These are phyloP conservation scores for Funneliformis geosporum DNA, from an alignment of 192 early-diverging fungal species.

Conservation along the genomic window DNA sequence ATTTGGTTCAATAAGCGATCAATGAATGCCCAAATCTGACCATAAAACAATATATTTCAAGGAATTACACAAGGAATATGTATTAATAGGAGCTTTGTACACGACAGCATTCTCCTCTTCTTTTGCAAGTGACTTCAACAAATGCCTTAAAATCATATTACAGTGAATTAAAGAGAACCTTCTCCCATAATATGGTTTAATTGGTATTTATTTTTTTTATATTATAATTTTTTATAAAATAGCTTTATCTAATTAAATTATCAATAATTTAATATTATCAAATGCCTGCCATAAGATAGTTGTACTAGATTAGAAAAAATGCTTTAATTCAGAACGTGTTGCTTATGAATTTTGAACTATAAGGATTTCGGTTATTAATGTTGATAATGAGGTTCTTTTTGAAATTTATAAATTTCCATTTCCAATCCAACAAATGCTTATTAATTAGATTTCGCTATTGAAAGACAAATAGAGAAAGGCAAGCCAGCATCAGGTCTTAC, in stretches of 20 bases:
- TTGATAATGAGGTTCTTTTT: constrained; percentile 1
- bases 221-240: no score
- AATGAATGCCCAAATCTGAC: neutral
- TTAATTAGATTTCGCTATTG: no score
- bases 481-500: no score
- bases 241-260: no score
- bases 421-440: constrained; percentile 3
- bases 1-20: neutral
- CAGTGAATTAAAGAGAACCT: constrained; percentile 11
- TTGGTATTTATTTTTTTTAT: neutral
- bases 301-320: constrained; percentile 3
- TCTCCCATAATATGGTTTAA: neutral
- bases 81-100: constrained; percentile 21
- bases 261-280: no score
- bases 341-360: constrained; percentile 15
- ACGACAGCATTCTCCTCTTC: constrained; percentile 20
- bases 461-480: no score
- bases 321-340: neutral
- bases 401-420: constrained; percentile 24
- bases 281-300: constrained; percentile 18
- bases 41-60: constrained; percentile 3
- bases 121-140: constrained; percentile 26
- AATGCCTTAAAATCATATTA: constrained; percentile 29
- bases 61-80: constrained; percentile 23
- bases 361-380: neutral